Evolutionary conservation across 2,329 filamentous ascomycete genomes (phyloP).

Genomic region (Ploettnerulaceae sp.): DNA sequence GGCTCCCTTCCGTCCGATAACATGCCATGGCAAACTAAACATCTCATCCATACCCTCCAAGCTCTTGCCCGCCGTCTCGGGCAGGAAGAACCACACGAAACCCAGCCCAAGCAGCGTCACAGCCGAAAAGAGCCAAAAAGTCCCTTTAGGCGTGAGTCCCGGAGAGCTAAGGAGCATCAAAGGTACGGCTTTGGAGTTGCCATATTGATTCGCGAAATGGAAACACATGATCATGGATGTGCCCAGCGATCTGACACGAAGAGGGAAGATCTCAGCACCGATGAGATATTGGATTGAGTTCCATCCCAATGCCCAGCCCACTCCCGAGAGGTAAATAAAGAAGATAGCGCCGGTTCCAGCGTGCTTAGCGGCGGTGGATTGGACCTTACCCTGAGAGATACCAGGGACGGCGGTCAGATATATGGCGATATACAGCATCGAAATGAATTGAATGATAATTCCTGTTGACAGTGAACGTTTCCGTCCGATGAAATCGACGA

Average conservation of each 20-base stretch:
- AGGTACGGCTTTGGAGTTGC: constrained; percentile 69
- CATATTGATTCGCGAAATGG: constrained; percentile 76
- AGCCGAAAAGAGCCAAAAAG: constrained; percentile 71
- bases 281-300: constrained; percentile 76
- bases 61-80: constrained; percentile 63
- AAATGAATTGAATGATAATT: constrained; percentile 54
- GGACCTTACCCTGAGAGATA: constrained; percentile 46
- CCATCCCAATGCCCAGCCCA: constrained; percentile 68
- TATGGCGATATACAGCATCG: constrained; percentile 58
- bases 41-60: constrained; percentile 68
- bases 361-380: constrained; percentile 41
- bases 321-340: constrained; percentile 67
- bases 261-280: constrained; percentile 71
- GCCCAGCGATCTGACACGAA: constrained; percentile 66
- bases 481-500: constrained; percentile 74
- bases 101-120: constrained; percentile 62
- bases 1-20: constrained; percentile 53
- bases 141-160: constrained; percentile 53
- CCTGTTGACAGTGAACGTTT: constrained; percentile 61
- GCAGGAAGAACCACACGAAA: constrained; percentile 70
- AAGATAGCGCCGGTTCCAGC: constrained; percentile 64
- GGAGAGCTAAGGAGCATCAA: constrained; percentile 59
- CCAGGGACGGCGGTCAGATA: constrained; percentile 59
- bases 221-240: constrained; percentile 72
- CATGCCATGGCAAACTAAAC: constrained; percentile 70